phyloP scores from a whole-genome alignment of 306 rosid genomes.

The Rosa chinensis region DNA sequence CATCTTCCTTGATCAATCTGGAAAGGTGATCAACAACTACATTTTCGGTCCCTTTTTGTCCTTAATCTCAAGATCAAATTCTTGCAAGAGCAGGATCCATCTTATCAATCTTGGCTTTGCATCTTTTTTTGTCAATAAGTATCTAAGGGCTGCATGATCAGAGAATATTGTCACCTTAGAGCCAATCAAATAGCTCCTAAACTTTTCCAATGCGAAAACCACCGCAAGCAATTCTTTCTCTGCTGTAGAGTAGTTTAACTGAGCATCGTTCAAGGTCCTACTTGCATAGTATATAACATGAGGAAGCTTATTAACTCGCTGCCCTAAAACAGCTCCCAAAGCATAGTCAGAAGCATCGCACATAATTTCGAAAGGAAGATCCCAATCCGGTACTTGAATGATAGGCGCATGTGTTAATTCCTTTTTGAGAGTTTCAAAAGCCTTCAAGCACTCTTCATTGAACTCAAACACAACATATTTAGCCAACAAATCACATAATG shows the following conservation, averaged over 20 bases:
- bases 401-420: background rate
- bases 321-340: background rate
- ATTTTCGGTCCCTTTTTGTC: no score
- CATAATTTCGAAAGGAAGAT: background rate
- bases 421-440: background rate
- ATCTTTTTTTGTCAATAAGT: no score
- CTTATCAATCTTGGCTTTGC: no score
- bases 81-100: no score
- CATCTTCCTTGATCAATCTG: no score
- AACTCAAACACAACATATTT: no score
- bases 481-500: no score
- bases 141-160: background rate
- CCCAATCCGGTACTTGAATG: background rate
- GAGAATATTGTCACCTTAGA: background rate
- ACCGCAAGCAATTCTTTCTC: background rate
- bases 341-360: background rate
- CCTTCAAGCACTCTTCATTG: background rate
- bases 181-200: background rate
- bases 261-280: background rate
- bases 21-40: no score
- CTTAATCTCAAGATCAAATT: no score
- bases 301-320: background rate
- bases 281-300: background rate
- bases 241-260: background rate
- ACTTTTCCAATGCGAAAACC: background rate